Conservation (phyloP, 108 stramenopile genomes). For the Pseudonitzschia delicatissima region DNA sequence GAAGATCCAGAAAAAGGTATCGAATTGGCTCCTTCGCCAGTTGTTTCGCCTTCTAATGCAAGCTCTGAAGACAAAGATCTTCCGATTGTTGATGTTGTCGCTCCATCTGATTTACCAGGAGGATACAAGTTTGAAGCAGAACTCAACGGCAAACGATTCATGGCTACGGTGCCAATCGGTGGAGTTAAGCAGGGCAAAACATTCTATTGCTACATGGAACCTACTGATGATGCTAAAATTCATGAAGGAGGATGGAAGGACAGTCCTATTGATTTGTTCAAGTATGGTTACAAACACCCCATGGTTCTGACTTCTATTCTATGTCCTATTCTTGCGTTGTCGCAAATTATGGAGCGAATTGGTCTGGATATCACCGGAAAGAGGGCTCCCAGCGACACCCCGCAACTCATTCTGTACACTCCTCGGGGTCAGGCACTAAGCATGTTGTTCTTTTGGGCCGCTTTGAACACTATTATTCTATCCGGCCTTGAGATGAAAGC, state of each 20-base stretch:
- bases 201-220: constrained; percentile 73
- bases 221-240: constrained; percentile 41
- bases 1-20: not conserved
- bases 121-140: constrained; percentile 83
- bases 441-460: constrained; percentile 58
- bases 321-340: constrained; percentile 65
- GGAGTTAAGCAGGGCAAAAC: constrained; percentile 71
- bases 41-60: not conserved
- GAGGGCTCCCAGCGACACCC: constrained; percentile 25
- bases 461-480: constrained; percentile 54
- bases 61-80: not conserved
- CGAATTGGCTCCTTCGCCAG: not conserved
- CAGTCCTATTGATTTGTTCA: constrained; percentile 38
- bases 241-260: constrained; percentile 65
- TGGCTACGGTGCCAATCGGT: constrained; percentile 72
- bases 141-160: constrained; percentile 49
- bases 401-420: constrained; percentile 33
- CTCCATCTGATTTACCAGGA: constrained; percentile 77
- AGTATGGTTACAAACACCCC: constrained; percentile 60
- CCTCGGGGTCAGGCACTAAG: constrained; percentile 54
- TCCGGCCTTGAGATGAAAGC: constrained; percentile 42
- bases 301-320: constrained; percentile 55
- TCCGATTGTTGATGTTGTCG: constrained; percentile 61
- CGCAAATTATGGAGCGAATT: constrained; percentile 71
- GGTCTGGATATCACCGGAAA: constrained; percentile 66